A percentile compares a stretch with the other conserved stretches of the same genome.
Conservation (phyloP, 371 early-diverging fungal genomes). For the Mucor racemosus region DNA sequence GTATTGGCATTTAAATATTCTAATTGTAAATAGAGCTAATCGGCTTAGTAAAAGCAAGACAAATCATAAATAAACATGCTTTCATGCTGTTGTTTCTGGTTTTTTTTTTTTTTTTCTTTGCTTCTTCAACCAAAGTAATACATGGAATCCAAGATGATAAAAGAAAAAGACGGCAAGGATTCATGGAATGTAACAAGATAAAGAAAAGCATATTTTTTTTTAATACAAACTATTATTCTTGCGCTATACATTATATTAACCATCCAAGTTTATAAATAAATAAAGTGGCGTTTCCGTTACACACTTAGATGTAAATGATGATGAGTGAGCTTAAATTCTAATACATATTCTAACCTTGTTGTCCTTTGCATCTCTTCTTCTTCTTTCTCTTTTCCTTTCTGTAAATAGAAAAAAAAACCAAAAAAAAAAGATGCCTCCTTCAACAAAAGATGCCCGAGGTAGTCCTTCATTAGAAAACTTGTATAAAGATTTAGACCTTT, state of each 20-base stretch:
- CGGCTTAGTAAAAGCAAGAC: background rate
- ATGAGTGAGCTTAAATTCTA: background rate
- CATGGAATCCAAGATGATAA: no score
- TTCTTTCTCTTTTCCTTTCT: background rate
- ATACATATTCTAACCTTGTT: background rate
- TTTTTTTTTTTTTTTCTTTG: background rate
- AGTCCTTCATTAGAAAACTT: conserved; percentile 41
- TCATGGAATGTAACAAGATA: no score
- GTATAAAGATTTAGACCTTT: conserved; percentile 40
- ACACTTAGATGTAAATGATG: background rate
- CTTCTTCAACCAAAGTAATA: background rate
- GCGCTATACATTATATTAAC: no score
- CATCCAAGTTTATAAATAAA: background rate
- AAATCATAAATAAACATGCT: background rate
- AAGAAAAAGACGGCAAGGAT: background rate
- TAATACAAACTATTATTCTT: no score
- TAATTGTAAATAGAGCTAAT: background rate
- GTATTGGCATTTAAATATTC: background rate
- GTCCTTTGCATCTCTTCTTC: conserved; percentile 17
- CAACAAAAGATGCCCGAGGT: background rate
- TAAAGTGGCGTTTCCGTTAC: conserved; percentile 2
- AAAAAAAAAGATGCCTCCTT: background rate
- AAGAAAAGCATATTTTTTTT: no score
- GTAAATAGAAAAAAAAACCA: no score
- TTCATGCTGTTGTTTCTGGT: background rate